Evolutionary conservation across 208 protist genomes (phyloP).

Genomic region (Herpetomonas samuelpessoai): DNA sequence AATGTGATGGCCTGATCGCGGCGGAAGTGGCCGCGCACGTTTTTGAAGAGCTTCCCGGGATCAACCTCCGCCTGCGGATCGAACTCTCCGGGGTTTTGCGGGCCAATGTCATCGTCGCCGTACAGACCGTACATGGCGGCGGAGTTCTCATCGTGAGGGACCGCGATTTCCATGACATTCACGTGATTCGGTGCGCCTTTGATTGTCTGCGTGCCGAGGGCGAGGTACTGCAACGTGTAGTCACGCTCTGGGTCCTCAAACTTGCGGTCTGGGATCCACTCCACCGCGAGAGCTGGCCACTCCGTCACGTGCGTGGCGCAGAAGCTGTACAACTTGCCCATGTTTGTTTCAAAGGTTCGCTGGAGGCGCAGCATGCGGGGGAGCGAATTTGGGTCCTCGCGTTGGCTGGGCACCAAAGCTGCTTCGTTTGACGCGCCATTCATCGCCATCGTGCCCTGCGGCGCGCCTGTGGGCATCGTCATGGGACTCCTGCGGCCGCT

Average conservation of each 20-base stretch:
- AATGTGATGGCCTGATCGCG: slow-evolving; percentile 34
- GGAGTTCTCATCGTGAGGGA: slow-evolving; percentile 18
- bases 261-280: slow-evolving; percentile 52
- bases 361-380: slow-evolving; percentile 42
- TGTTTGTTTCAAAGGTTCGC: slow-evolving; percentile 33
- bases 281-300: slow-evolving; percentile 56
- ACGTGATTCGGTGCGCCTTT: slow-evolving; percentile 29
- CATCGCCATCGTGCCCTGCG: not conserved
- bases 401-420: not conserved
- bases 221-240: slow-evolving; percentile 61
- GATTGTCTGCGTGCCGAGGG: slow-evolving; percentile 38
- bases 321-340: slow-evolving; percentile 38
- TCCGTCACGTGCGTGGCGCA: slow-evolving; percentile 44
- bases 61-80: slow-evolving; percentile 23
- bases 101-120: slow-evolving; percentile 32
- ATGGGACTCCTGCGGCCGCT: not conserved
- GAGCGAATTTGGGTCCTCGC: slow-evolving; percentile 17
- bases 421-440: not conserved
- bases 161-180: slow-evolving; percentile 51
- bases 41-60: slow-evolving; percentile 36
- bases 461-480: not conserved
- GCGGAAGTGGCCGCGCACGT: slow-evolving; percentile 48
- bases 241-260: slow-evolving; percentile 40
- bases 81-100: slow-evolving; percentile 10
- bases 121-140: slow-evolving; percentile 42